These are phyloP conservation scores for Lentinula edodes DNA, from an alignment of 768 basidiomycete species.

Conservation along the genomic window DNA sequence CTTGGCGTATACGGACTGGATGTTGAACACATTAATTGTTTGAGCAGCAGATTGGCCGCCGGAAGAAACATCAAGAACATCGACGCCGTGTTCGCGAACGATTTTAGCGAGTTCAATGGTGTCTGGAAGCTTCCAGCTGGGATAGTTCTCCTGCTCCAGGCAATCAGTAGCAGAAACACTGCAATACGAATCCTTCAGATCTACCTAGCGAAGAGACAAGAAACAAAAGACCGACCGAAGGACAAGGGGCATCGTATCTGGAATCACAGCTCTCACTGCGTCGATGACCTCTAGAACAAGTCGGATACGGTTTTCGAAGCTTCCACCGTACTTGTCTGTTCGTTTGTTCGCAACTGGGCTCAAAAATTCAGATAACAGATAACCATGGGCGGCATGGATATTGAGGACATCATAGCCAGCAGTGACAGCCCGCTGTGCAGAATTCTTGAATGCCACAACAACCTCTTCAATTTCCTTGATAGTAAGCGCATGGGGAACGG, in stretches of 20 bases:
- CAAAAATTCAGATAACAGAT: constrained; percentile 50
- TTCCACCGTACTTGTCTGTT: constrained; percentile 66
- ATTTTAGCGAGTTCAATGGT: constrained; percentile 55
- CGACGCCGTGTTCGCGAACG: constrained; percentile 63
- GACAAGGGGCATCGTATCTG: constrained; percentile 62
- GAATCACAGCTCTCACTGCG: constrained; percentile 55
- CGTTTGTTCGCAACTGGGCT: constrained; percentile 58
- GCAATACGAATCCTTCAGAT: not conserved
- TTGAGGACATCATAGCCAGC: constrained; percentile 61
- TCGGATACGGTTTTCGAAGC: constrained; percentile 65
- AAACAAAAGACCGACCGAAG: constrained; percentile 41
- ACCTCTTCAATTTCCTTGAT: constrained; percentile 51
- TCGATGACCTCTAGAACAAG: constrained; percentile 60
- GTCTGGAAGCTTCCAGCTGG: constrained; percentile 68
- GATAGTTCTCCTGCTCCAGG: constrained; percentile 57
- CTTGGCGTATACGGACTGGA: constrained; percentile 52
- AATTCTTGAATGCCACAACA: constrained; percentile 48
- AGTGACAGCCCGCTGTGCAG: constrained; percentile 44
- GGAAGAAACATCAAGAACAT: constrained; percentile 67
- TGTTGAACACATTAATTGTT: constrained; percentile 26
- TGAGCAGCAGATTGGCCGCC: constrained; percentile 52
- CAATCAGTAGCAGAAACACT: constrained; percentile 76
- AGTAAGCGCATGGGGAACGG: constrained; percentile 52
- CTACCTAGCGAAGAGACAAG: not conserved
- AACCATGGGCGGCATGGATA: constrained; percentile 63